A percentile compares a stretch with the other conserved stretches of the same genome.
Evolutionary conservation across 305 asterid genomes (phyloP).

Genomic region (Striga hermonthica): DNA sequence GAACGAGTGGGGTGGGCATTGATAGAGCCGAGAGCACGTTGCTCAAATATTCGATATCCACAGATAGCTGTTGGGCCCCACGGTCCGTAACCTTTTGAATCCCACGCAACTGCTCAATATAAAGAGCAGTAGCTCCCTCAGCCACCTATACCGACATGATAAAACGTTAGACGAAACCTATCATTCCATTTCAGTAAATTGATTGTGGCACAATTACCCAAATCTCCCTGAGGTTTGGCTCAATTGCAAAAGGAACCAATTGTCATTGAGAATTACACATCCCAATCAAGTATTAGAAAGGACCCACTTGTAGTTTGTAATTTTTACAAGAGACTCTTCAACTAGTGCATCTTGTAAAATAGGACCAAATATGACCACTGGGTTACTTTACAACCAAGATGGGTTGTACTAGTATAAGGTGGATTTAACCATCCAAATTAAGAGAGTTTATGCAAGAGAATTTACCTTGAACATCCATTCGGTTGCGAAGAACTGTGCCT

Average conservation of each 20-base stretch:
- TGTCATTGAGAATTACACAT: background rate
- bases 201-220: background rate
- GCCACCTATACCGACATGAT: conserved; percentile 54
- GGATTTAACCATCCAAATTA: too few species aligned
- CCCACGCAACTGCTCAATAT: conserved; percentile 83
- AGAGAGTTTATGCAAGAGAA: background rate
- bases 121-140: conserved; percentile 90
- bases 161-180: background rate
- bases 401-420: too few species aligned
- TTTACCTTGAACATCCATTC: conserved; percentile 99
- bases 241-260: background rate
- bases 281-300: background rate
- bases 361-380: too few species aligned
- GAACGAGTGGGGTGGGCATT: conserved; percentile 76
- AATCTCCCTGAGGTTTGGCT: background rate
- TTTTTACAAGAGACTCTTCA: background rate
- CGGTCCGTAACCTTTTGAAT: conserved; percentile 85
- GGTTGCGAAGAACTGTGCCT: conserved; percentile 91
- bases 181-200: conserved; percentile 2
- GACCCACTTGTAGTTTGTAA: too few species aligned
- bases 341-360: background rate
- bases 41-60: conserved; percentile 87
- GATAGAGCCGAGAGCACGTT: conserved; percentile 89
- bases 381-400: too few species aligned
- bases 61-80: conserved; percentile 93